Base-by-base conservation (phyloP, 169 alveolate genomes). In the Cyclospora cayetanensis region DNA sequence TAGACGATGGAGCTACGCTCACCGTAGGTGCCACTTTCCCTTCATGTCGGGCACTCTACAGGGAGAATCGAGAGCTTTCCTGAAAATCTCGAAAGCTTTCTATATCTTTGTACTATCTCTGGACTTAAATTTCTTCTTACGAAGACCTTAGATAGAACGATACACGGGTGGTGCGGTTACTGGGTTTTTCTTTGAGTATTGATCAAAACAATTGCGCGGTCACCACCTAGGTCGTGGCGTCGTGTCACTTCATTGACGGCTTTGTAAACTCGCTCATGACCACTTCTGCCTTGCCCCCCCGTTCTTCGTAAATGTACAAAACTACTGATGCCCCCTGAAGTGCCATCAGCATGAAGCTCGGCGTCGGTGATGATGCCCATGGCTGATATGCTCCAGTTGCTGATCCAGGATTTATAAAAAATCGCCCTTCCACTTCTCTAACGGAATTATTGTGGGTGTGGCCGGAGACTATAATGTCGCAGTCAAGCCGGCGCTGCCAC, bases 341-440 rank as follows among this genome's bases (percentile, higher is more conserved):
- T 0, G 97, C 97, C 95, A 95, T 93, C 25, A 95, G 52, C 93
- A 95, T 95, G 88, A 95, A 95, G 25, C 95, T 90, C n/a, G 97
- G 97, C 15, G 90, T 82, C 11, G 89, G 91, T 31, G 93, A 84
- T 0, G 95, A 88, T 35, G 96, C 94, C 87, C 86, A 85, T 22
- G 94, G 91, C 68, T 84, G 92, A 90, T 95, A 97, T 18, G 98
- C 98, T 0, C 99, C 99, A 27, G 99, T 97, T 2, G 98, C 98
- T 20, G 97, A 90, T 1, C 99, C 99, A 25, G 99, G 99, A 91
- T 97, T 98, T 68, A 98, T 88, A 85, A 97, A 97, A 91, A 96
- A 96, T 93, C 97, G 97, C 52, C 98, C 98, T 83, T 97, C 98
- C 34, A 92, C 80, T 60, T 95, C 96, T 43, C 94, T 91, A 3